These are phyloP conservation scores for Penicillium steckii DNA, from an alignment of 495 filamentous ascomycete genomes.

Conservation along the genomic window DNA sequence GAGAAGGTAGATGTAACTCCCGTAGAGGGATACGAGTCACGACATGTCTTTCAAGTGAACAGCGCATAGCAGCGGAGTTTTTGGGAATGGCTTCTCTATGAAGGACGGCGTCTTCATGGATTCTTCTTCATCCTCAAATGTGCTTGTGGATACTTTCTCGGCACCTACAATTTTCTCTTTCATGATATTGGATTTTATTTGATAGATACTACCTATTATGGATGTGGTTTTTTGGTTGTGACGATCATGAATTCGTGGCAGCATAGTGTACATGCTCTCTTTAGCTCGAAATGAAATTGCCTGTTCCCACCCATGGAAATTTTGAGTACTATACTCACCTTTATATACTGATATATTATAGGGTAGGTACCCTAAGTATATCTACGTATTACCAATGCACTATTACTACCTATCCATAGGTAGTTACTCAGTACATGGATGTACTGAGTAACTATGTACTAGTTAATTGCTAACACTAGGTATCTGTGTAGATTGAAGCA, in stretches of 20 bases:
- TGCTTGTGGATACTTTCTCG: slow-evolving; percentile 2
- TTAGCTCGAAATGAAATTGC: too few species aligned
- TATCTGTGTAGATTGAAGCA: too few species aligned
- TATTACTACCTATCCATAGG: too few species aligned
- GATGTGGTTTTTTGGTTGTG: slow-evolving; percentile 1
- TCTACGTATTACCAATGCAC: too few species aligned
- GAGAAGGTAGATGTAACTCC: slow-evolving; percentile 57
- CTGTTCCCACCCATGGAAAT: too few species aligned
- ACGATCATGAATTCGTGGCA: neutral
- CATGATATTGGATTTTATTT: slow-evolving; percentile 1
- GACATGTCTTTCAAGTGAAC: slow-evolving; percentile 60
- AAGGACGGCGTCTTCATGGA: slow-evolving; percentile 29
- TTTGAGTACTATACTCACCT: too few species aligned
- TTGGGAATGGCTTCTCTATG: slow-evolving; percentile 23
- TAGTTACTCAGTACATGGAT: too few species aligned
- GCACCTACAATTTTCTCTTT: slow-evolving; percentile 10
- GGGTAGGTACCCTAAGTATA: too few species aligned
- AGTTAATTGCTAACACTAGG: too few species aligned
- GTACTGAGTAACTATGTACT: too few species aligned
- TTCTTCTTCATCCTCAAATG: slow-evolving; percentile 3
- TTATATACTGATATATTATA: too few species aligned
- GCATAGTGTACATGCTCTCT: neutral
- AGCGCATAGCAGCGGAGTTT: slow-evolving; percentile 49
- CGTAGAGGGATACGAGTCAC: slow-evolving; percentile 63
- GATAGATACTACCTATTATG: neutral